These are phyloP conservation scores for Hippophae tibetana DNA, from an alignment of 306 rosid species.

Conservation along the genomic window DNA sequence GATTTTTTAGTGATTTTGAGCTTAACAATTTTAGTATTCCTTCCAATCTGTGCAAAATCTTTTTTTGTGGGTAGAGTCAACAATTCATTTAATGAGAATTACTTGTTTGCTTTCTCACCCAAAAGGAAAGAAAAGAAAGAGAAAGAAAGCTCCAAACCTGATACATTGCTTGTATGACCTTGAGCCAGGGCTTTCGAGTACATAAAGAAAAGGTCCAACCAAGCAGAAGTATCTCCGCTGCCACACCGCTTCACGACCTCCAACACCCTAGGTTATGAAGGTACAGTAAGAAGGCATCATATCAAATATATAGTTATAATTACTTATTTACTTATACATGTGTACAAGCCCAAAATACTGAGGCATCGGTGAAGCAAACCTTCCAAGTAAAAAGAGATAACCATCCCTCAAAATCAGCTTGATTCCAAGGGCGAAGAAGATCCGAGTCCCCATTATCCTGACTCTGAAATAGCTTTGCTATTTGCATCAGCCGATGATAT, in stretches of 20 bases:
- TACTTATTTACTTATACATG: too few species aligned
- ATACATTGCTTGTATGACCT: slow-evolving; percentile 72
- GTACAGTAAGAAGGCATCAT: neutral
- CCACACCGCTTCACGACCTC: slow-evolving; percentile 94
- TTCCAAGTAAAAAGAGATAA: slow-evolving; percentile 70
- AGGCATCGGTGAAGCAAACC: slow-evolving; percentile 30
- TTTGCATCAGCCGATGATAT: slow-evolving; percentile 84
- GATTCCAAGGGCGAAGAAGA: slow-evolving; percentile 63
- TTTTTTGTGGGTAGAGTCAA: too few species aligned
- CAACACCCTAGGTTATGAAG: slow-evolving; percentile 66
- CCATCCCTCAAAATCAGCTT: slow-evolving; percentile 95
- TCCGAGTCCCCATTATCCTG: slow-evolving; percentile 52
- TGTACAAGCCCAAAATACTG: too few species aligned
- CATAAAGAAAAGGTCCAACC: slow-evolving; percentile 84
- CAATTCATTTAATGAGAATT: too few species aligned
- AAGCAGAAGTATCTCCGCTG: slow-evolving; percentile 74
- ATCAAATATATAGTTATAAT: neutral
- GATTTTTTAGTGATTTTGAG: too few species aligned
- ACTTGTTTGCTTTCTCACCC: neutral
- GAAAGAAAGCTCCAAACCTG: slow-evolving; percentile 39
- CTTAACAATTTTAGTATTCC: too few species aligned
- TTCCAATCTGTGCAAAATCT: too few species aligned
- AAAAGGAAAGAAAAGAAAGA: slow-evolving; percentile 16
- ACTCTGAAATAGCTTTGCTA: slow-evolving; percentile 67
- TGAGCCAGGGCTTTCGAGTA: slow-evolving; percentile 75